A percentile compares a stretch with the other conserved stretches of the same genome.
Conservation (phyloP, 2,329 filamentous ascomycete genomes). For the Verruconis gallopava region DNA sequence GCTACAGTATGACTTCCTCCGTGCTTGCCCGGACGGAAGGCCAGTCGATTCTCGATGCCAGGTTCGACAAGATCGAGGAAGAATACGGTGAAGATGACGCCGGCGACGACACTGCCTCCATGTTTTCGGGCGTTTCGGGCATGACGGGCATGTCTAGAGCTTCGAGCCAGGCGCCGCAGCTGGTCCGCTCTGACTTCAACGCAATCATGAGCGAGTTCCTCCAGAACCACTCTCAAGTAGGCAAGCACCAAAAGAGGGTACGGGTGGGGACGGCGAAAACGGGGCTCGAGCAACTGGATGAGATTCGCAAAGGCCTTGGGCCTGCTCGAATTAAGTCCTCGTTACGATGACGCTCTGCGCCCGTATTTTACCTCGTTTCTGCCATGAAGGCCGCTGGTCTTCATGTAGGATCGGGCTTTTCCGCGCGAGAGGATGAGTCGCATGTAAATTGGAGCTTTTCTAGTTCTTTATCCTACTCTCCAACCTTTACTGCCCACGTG, state of each 20-base stretch:
- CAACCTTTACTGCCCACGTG: too few species aligned
- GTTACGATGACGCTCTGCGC: too few species aligned
- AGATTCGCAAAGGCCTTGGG: constrained; percentile 69
- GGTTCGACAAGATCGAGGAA: constrained; percentile 85
- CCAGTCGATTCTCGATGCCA: constrained; percentile 68
- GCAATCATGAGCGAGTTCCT: constrained; percentile 89
- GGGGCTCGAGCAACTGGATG: constrained; percentile 79
- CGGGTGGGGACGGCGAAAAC: constrained; percentile 55
- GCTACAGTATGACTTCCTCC: constrained; percentile 85
- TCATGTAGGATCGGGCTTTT: too few species aligned
- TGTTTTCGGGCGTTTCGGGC: constrained; percentile 29
- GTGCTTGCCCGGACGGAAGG: constrained; percentile 80
- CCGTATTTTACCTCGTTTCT: too few species aligned
- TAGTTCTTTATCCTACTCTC: too few species aligned
- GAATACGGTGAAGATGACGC: constrained; percentile 50
- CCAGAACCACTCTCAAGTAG: constrained; percentile 55
- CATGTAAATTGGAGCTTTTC: too few species aligned
- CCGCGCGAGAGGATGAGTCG: too few species aligned
- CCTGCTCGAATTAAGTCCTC: constrained; percentile 49
- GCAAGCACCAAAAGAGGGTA: constrained; percentile 44
- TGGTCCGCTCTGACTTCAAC: constrained; percentile 69
- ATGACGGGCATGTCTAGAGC: constrained; percentile 25
- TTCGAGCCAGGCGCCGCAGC: constrained; percentile 29
- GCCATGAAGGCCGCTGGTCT: too few species aligned
- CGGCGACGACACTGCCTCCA: constrained; percentile 34